phyloP scores from a whole-genome alignment of 139 green algal species.

The Microglena sp. region DNA sequence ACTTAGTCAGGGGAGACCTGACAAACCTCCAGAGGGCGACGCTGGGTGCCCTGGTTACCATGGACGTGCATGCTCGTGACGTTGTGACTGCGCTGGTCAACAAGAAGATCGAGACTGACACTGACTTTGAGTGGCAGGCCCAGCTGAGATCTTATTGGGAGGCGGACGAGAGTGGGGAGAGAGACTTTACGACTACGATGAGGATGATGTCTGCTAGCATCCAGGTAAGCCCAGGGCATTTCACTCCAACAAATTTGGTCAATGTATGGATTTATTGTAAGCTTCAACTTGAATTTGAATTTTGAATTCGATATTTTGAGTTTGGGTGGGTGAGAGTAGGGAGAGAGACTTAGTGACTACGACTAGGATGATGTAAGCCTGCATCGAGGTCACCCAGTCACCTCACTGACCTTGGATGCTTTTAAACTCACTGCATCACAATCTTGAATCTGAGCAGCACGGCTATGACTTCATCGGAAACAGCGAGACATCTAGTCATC shows the following conservation, averaged over 20 bases:
- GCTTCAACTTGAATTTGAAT: too few species aligned
- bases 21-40: slow-evolving; percentile 59
- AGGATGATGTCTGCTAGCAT: slow-evolving; percentile 28
- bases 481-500: too few species aligned
- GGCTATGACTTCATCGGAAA: too few species aligned
- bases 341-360: too few species aligned
- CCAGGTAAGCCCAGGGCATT: too few species aligned
- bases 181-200: slow-evolving; percentile 28
- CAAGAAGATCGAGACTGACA: slow-evolving; percentile 22
- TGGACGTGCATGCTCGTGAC: slow-evolving; percentile 71
- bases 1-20: slow-evolving; percentile 58
- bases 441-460: too few species aligned
- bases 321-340: too few species aligned
- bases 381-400: too few species aligned
- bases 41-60: slow-evolving; percentile 64
- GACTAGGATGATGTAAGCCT: too few species aligned
- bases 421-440: too few species aligned
- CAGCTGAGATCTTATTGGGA: slow-evolving; percentile 73
- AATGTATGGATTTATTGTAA: neutral
- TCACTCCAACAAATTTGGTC: neutral
- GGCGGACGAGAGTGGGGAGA: slow-evolving; percentile 25
- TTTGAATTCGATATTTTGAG: too few species aligned
- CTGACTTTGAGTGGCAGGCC: slow-evolving; percentile 44
- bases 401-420: too few species aligned
- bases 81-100: slow-evolving; percentile 42